Evolutionary conservation across 306 rosid species (phyloP).

Genomic region (Inga leiocalycina): DNA sequence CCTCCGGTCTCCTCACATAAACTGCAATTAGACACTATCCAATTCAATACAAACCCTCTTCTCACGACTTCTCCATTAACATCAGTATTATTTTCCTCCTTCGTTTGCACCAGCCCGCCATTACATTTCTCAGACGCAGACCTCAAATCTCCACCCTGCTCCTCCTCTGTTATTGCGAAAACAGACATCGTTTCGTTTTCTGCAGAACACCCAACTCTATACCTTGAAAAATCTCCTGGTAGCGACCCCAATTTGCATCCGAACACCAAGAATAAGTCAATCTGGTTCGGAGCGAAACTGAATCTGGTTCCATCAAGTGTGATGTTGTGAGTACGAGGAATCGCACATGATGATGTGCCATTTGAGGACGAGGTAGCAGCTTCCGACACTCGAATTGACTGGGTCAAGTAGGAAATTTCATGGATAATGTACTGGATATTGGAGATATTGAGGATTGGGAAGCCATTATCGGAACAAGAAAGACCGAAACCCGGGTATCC

Average conservation of each 20-base stretch:
- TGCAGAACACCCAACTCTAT: conserved; percentile 36
- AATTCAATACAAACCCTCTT: conserved; percentile 51
- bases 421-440: conserved; percentile 21
- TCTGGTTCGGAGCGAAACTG: conserved; percentile 2
- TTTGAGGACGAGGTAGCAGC: not conserved
- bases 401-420: conserved; percentile 42
- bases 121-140: conserved; percentile 21
- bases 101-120: not conserved
- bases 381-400: conserved; percentile 47
- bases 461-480: conserved; percentile 36
- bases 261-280: conserved; percentile 20
- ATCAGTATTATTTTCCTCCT: not conserved
- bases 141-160: not conserved
- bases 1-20: conserved; percentile 38
- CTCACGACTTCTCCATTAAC: conserved; percentile 27
- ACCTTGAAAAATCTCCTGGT: not conserved
- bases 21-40: conserved; percentile 48
- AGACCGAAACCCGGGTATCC: conserved; percentile 61
- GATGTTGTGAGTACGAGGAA: conserved; percentile 5
- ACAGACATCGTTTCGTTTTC: conserved; percentile 22
- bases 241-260: conserved; percentile 32
- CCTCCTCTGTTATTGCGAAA: conserved; percentile 37
- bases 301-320: not conserved
- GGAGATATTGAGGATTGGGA: conserved; percentile 44
- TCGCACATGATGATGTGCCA: not conserved